Evolutionary conservation across 2,329 filamentous ascomycete genomes (phyloP).

Genomic region (Neobulgaria alba): DNA sequence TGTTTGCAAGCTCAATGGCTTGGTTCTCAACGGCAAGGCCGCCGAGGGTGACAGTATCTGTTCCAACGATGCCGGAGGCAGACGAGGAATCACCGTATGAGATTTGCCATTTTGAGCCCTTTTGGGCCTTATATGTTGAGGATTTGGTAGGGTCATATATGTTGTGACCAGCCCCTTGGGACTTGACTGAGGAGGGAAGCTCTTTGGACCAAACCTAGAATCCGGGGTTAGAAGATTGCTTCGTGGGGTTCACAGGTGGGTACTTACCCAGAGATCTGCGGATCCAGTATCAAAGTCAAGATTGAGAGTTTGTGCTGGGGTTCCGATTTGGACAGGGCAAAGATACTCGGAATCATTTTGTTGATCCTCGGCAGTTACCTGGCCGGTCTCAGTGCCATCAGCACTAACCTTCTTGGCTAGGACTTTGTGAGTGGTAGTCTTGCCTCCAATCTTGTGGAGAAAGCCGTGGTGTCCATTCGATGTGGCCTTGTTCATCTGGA

Average conservation of each 20-base stretch:
- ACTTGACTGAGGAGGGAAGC: slow-evolving; percentile 31
- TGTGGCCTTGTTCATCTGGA: slow-evolving; percentile 36
- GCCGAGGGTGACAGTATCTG: slow-evolving; percentile 53
- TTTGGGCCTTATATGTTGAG: slow-evolving; percentile 44
- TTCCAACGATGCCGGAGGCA: slow-evolving; percentile 56
- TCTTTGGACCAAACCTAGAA: slow-evolving; percentile 46
- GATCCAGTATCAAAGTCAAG: slow-evolving; percentile 66
- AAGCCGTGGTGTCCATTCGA: slow-evolving; percentile 34
- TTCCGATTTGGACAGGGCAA: slow-evolving; percentile 55
- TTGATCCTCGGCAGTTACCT: slow-evolving; percentile 52
- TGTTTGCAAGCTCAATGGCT: slow-evolving; percentile 54
- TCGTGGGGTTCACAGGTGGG: no score
- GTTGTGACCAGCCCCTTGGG: slow-evolving; percentile 35
- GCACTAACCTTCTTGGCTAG: slow-evolving; percentile 37
- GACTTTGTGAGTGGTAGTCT: slow-evolving; percentile 36
- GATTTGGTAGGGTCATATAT: slow-evolving; percentile 55
- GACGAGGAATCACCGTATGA: slow-evolving; percentile 60
- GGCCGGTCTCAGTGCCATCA: slow-evolving; percentile 31
- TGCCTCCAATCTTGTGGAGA: slow-evolving; percentile 40
- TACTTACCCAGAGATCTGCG: slow-evolving; percentile 56
- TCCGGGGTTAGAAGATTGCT: not conserved
- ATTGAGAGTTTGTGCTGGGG: slow-evolving; percentile 50
- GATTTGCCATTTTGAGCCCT: slow-evolving; percentile 52
- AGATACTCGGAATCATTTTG: slow-evolving; percentile 62
- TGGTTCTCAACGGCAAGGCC: slow-evolving; percentile 53